Conservation (phyloP, 1,139 yeast species). For the Debaryomycetaceae sp. region DNA sequence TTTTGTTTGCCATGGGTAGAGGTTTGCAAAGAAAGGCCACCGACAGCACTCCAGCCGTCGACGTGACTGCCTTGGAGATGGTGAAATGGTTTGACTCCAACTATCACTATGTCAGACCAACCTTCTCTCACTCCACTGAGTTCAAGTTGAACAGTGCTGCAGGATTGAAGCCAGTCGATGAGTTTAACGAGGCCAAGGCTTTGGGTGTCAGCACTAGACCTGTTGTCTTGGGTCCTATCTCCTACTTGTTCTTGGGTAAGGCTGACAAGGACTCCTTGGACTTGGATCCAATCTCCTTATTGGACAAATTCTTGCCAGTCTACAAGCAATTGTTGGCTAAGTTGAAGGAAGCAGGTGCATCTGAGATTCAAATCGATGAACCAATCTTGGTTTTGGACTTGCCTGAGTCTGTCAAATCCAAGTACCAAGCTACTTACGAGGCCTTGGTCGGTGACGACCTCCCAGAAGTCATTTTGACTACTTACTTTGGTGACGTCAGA, state of each 20-base stretch:
- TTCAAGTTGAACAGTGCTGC: slow-evolving; percentile 77
- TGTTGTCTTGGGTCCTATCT: slow-evolving; percentile 92
- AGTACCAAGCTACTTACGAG: slow-evolving; percentile 84
- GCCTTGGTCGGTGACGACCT: slow-evolving; percentile 58
- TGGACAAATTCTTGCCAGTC: slow-evolving; percentile 87
- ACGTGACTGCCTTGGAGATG: slow-evolving; percentile 99
- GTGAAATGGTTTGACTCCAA: slow-evolving; percentile 99
- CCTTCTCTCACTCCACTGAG: slow-evolving; percentile 90
- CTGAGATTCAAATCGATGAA: slow-evolving; percentile 93
- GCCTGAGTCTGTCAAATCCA: slow-evolving; percentile 76
- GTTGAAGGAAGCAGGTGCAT: slow-evolving; percentile 93
- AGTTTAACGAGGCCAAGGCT: slow-evolving; percentile 95
- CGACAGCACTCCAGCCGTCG: slow-evolving; percentile 83
- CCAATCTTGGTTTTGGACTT: slow-evolving; percentile 94
- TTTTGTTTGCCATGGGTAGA: slow-evolving; percentile 98
- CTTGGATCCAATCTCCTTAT: slow-evolving; percentile 85
- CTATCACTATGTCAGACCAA: slow-evolving; percentile 99
- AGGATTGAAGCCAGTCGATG: slow-evolving; percentile 94
- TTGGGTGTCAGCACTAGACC: slow-evolving; percentile 97
- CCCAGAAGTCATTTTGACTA: slow-evolving; percentile 79
- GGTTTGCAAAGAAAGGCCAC: slow-evolving; percentile 98
- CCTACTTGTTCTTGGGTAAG: slow-evolving; percentile 93
- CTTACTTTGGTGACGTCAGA: slow-evolving; percentile 97
- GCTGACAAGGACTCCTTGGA: slow-evolving; percentile 97
- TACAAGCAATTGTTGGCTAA: slow-evolving; percentile 84